Base-by-base conservation (phyloP, 1,139 yeast species). In the Scheffersomyces parashehatae region DNA sequence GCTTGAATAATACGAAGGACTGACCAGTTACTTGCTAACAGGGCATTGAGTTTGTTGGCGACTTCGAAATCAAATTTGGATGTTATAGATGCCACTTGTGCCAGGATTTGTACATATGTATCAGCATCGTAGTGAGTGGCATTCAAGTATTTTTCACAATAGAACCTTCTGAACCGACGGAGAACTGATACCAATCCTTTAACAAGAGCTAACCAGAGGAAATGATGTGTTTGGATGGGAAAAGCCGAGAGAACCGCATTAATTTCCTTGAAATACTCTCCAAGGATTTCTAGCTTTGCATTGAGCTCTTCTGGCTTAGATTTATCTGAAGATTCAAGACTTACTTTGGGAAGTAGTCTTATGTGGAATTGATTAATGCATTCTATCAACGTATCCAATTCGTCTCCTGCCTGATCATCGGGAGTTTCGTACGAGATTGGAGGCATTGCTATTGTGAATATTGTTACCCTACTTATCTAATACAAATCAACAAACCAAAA, bases 261-360 rank as follows among this genome's bases (percentile, higher is more conserved):
- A 3, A 50, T 43, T 28, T 57, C 65, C 36, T 49, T 48, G 41
- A 52, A 55, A 39, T 45, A 51, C 24, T 62, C 67, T 37, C 59
- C 58, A 14, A 61, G 49, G 15, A 44, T 46, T 29, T 59, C 58
- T 35, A 58, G 40, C 37, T 48, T 48, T 24, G 38, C 34, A 36
- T 37, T 35, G 38, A 52, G 49, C 12, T 44, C 48, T 15, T 43
- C 45, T 16, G 48, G 39, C 15, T 37, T 40, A 10, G 38, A 26
- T 9, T 14, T 13, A n/a, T 31, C 35, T 31, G 15, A 14, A n/a
- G 35, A 20, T 9, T 31, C 35, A 31, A 31, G 35, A 10, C n/a
- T 12, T 12, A 31, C 20, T 14, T 12, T 31, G n/a, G 35, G 35
- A 11, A 14, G 35, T n/a, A 31, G 15, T 13, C n/a, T 15, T 5